Percentiles rank a stretch among this genome's conserved stretches.
Conservation (phyloP, 345 rosid species). For the Lepidium sativum region DNA sequence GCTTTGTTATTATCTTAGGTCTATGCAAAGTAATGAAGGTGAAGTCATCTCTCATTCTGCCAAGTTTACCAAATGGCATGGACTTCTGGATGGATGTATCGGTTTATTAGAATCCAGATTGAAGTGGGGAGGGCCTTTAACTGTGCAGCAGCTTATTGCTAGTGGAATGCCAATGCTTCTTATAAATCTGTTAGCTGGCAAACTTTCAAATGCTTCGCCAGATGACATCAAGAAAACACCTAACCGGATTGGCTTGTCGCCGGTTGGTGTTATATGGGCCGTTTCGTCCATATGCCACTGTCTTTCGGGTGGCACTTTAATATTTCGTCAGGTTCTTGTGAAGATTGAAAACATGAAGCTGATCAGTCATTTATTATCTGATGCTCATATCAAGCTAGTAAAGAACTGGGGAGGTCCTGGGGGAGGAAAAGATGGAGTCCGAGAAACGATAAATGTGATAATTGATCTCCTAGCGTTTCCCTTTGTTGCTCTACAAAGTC, state of each 20-base stretch:
- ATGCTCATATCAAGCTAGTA: constrained; percentile 74
- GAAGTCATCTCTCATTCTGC: constrained; percentile 21
- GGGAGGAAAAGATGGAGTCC: constrained; percentile 85
- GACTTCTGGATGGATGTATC: constrained; percentile 83
- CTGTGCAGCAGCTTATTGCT: constrained; percentile 78
- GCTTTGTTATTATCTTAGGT: constrained; percentile 67
- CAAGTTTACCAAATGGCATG: constrained; percentile 73
- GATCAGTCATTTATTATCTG: constrained; percentile 52
- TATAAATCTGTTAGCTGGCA: constrained; percentile 48
- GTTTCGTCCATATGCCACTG: constrained; percentile 79
- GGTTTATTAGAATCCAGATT: constrained; percentile 79
- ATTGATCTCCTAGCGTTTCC: constrained; percentile 90
- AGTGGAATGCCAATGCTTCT: constrained; percentile 79
- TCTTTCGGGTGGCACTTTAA: constrained; percentile 66
- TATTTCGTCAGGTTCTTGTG: constrained; percentile 70
- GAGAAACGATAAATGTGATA: constrained; percentile 59
- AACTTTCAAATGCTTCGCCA: constrained; percentile 31
- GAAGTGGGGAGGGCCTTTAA: constrained; percentile 79
- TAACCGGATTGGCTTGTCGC: constrained; percentile 59
- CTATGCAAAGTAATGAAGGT: constrained; percentile 36
- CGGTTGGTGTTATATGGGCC: constrained; percentile 76
- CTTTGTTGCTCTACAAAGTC: constrained; percentile 80
- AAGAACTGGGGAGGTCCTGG: constrained; percentile 84
- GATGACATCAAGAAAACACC: constrained; percentile 33
- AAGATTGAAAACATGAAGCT: constrained; percentile 55